A percentile compares a stretch with the other conserved stretches of the same genome.
Evolutionary conservation across 139 green algal genomes (phyloP).

Genomic region (Penium margaritaceum): DNA sequence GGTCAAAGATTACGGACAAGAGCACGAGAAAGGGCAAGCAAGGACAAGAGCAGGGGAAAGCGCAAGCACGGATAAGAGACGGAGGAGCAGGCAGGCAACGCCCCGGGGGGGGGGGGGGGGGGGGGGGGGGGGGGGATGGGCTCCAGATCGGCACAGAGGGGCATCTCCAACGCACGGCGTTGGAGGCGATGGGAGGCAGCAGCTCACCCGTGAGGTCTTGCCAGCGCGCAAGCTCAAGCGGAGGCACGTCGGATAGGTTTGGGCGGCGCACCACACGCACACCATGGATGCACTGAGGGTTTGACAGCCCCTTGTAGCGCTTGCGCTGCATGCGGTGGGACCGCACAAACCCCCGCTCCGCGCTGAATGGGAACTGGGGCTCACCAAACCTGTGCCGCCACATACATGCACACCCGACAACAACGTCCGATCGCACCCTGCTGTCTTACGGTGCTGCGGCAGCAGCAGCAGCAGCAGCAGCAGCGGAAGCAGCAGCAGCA

Average conservation of each 20-base stretch:
- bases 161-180: too few species aligned
- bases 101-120: too few species aligned
- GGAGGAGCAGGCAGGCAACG: background rate
- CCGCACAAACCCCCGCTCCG: conserved; percentile 24
- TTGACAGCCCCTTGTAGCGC: conserved; percentile 40
- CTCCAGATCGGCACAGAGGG: background rate
- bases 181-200: too few species aligned
- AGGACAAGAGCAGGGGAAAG: background rate
- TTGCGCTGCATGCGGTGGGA: conserved; percentile 44
- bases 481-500: too few species aligned
- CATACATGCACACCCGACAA: too few species aligned
- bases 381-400: conserved; percentile 36
- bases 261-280: conserved; percentile 15
- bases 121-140: background rate
- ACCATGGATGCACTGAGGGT: conserved; percentile 43
- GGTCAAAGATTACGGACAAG: too few species aligned
- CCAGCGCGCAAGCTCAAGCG: conserved; percentile 16
- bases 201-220: conserved; percentile 29
- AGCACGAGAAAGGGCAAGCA: background rate
- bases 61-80: background rate
- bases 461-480: too few species aligned
- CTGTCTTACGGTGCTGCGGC: too few species aligned
- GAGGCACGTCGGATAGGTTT: conserved; percentile 15
- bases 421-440: too few species aligned
- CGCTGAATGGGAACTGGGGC: conserved; percentile 34